These are phyloP conservation scores for Achaetomiella virescens DNA, from an alignment of 495 filamentous ascomycete species.

Conservation along the genomic window DNA sequence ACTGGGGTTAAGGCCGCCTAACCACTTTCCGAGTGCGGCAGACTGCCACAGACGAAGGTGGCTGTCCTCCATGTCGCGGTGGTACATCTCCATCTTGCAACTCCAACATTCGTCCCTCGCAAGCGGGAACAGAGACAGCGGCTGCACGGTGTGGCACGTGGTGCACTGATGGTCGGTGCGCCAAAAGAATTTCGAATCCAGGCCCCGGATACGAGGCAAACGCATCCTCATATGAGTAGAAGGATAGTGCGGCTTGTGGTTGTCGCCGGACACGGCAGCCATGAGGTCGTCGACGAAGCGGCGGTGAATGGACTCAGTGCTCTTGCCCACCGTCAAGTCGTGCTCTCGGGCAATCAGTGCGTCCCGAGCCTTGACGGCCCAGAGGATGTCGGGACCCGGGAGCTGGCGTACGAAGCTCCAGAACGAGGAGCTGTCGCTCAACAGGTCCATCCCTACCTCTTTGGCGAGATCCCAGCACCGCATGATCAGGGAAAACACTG, in stretches of 20 bases:
- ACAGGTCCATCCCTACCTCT: constrained; percentile 22
- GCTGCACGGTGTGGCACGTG: constrained; percentile 1
- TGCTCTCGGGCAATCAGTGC: constrained; percentile 7
- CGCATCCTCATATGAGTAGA: neutral
- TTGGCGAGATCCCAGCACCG: constrained; percentile 1
- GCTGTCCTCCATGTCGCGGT: constrained; percentile 17
- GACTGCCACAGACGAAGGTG: constrained; percentile 18
- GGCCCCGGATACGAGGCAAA: neutral
- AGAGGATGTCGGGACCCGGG: constrained; percentile 23
- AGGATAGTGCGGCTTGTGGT: neutral
- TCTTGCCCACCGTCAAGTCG: neutral
- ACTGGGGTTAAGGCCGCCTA: neutral
- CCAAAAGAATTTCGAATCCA: constrained; percentile 3
- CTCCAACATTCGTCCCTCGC: constrained; percentile 13
- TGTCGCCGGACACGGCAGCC: constrained; percentile 22
- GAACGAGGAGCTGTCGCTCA: constrained; percentile 22
- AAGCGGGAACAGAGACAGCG: constrained; percentile 4
- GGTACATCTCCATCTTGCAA: constrained; percentile 16
- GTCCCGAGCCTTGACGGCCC: constrained; percentile 25
- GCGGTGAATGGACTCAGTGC: neutral
- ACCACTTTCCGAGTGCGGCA: neutral
- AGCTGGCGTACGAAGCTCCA: constrained; percentile 23
- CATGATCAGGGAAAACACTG: constrained; percentile 12
- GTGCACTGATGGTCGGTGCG: neutral
- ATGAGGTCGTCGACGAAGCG: constrained; percentile 15